Evolutionary conservation across 1,284 basidiomycete species (phyloP).

Genomic region (Cerrena zonata): DNA sequence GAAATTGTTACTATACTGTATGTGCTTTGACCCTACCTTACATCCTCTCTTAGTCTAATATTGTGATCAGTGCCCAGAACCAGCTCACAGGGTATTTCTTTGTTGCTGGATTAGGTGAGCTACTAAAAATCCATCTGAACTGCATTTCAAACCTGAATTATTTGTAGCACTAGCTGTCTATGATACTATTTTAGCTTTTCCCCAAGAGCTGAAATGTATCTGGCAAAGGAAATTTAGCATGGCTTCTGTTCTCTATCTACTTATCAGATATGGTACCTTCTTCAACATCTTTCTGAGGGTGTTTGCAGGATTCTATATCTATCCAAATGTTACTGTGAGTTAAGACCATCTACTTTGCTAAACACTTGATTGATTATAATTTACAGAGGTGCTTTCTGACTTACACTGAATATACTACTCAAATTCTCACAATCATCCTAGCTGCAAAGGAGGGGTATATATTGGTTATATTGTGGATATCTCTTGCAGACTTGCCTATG

Average conservation of each 20-base stretch:
- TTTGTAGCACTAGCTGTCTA: not conserved
- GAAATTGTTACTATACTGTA: not conserved
- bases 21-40: not conserved
- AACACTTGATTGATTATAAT: not conserved
- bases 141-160: not conserved
- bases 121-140: not conserved
- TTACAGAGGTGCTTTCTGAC: not conserved
- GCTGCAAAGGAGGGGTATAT: not conserved
- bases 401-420: not conserved
- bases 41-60: not conserved
- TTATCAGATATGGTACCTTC: not conserved
- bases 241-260: not conserved
- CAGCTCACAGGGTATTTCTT: not conserved
- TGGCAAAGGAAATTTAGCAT: not conserved
- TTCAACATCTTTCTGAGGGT: not conserved
- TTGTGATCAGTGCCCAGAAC: not conserved
- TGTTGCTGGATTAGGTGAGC: not conserved
- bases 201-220: not conserved
- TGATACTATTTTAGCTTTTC: not conserved
- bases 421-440: not conserved
- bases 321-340: not conserved
- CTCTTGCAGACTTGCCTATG: not conserved
- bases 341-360: not conserved
- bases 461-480: not conserved
- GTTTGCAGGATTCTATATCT: not conserved